Base-by-base conservation (phyloP, 768 basidiomycete genomes). In the Tricholoma flavovirens region DNA sequence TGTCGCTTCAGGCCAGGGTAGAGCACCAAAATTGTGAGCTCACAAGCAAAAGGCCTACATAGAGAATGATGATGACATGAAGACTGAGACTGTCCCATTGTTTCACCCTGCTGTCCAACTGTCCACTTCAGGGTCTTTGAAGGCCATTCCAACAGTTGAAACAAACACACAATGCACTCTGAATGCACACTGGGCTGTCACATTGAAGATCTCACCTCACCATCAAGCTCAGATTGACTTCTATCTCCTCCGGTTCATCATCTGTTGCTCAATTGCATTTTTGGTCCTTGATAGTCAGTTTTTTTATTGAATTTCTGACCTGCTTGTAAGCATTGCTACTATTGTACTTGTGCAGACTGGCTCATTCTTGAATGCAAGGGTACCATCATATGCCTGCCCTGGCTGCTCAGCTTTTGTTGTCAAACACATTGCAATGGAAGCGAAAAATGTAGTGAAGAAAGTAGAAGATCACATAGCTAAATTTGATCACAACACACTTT, bases 231-330 rank as follows among this genome's bases (percentile, higher is more conserved):
- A 51, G 15, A 32, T 51, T n/a, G n/a, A 51, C 36, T 19, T 35
- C 30, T 36, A 35, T 19, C 32, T 51, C 14, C 22, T 51, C n/a
- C 17, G 36, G 14, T 51, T 51, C 50, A 35, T 51, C 29, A 51
- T 33, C 32, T 51, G 50, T n/a, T 51, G 50, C 26, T 26, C 49
- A 8, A 49, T 49, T 35, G 32, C 50, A 51, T 51, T 35, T 51
- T 15, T 32, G 8, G 15, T 51, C 50, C 50, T 51, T n/a, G 30
- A 51, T 26, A 51, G 22, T 36, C 32, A 17, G 17, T n/a, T 51
- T 35, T 51, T 51, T 26, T 22, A 33, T 32, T 36, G 35, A 36
- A 6, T 36, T 36, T 36, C 35, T 36, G 6, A 36, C 35, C 11
- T 36, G 35, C 35, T 36, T 36, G 35, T 36, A 36, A 36, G 35